Evolutionary conservation across 1,284 basidiomycete species (phyloP).

Genomic region (Butyriboletus appendiculatus): DNA sequence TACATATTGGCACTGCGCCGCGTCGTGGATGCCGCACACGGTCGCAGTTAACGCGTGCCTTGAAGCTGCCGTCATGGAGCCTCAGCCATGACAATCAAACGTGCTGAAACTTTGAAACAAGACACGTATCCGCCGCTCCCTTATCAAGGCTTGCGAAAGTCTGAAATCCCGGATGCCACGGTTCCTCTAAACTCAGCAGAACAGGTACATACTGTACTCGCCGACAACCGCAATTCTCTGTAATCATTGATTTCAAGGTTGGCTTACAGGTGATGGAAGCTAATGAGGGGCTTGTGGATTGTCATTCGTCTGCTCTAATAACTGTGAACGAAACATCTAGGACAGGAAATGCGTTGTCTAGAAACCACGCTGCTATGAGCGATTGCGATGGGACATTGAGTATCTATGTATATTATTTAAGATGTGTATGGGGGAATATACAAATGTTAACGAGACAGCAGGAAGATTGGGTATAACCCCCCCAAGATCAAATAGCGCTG

Average conservation of each 20-base stretch:
- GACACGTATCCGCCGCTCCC: no score
- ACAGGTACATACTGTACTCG: not conserved
- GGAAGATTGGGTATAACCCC: constrained; percentile 2
- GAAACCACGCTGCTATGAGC: constrained; percentile 6
- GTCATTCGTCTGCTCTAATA: constrained; percentile 2
- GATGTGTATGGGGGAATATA: constrained; percentile 1
- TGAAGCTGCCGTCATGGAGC: no score
- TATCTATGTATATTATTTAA: constrained; percentile 6
- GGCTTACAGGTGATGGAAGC: not conserved
- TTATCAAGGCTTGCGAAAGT: not conserved
- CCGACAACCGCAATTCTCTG: not conserved
- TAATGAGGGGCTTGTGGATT: not conserved
- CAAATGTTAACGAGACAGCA: constrained; percentile 1
- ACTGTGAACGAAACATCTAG: constrained; percentile 5
- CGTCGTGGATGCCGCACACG: no score
- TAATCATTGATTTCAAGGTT: not conserved
- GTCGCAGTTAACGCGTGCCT: no score
- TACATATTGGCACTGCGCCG: no score
- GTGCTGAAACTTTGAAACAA: no score
- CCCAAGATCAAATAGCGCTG: not conserved
- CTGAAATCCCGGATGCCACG: not conserved
- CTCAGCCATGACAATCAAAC: no score
- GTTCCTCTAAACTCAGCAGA: not conserved
- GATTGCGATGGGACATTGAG: constrained; percentile 1
- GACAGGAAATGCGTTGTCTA: constrained; percentile 5